These are phyloP conservation scores for Mycena vitilis DNA, from an alignment of 768 basidiomycete species.

Conservation along the genomic window DNA sequence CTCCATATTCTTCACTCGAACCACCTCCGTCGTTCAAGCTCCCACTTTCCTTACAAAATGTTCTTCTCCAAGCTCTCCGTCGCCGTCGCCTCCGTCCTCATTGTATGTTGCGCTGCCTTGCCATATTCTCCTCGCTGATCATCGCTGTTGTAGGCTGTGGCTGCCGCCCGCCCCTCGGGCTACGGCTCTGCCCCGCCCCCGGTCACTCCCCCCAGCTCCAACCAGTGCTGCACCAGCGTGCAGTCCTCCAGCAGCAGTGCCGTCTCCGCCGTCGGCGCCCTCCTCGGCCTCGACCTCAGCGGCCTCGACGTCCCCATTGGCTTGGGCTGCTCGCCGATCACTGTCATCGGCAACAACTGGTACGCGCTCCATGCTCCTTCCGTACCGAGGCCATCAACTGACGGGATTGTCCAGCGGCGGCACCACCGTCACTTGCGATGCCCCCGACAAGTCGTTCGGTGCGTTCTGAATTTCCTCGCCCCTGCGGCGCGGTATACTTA, in stretches of 20 bases:
- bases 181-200: constrained; percentile 3
- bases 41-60: neutral
- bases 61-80: constrained; percentile 21
- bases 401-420: neutral
- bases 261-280: neutral
- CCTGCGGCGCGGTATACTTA: neutral
- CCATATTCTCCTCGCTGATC: neutral
- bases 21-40: constrained; percentile 13
- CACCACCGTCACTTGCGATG: constrained; percentile 13
- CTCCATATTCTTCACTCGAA: constrained; percentile 16
- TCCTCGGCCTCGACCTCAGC: constrained; percentile 5
- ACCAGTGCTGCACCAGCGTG: constrained; percentile 16
- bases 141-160: constrained; percentile 1
- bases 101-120: neutral
- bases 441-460: constrained; percentile 1
- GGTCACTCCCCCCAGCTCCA: constrained; percentile 2
- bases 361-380: neutral
- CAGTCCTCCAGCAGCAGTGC: neutral
- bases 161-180: constrained; percentile 12
- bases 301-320: constrained; percentile 9
- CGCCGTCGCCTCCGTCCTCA: constrained; percentile 20
- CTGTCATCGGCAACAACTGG: constrained; percentile 18
- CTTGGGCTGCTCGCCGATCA: constrained; percentile 19
- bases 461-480: neutral
- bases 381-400: neutral